Evolutionary conservation across 805 yeast species (phyloP).

Genomic region (Kregervanrija pseudodelftensis): DNA sequence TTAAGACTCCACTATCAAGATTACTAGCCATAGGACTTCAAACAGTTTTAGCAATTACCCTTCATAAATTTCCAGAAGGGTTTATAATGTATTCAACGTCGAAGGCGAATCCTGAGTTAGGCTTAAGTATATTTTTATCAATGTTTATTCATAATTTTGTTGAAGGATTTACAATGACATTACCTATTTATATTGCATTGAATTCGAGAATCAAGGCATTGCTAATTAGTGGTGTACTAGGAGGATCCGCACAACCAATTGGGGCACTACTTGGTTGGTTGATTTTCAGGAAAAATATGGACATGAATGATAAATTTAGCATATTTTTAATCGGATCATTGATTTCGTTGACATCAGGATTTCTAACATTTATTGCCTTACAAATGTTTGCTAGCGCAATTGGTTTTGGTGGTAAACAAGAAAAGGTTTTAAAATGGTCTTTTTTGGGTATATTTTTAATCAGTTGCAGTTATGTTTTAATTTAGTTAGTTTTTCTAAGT

Average conservation of each 20-base stretch:
- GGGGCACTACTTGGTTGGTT: constrained; percentile 73
- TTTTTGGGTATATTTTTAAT: constrained; percentile 54
- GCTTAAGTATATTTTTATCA: constrained; percentile 76
- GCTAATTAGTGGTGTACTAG: constrained; percentile 56
- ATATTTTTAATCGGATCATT: constrained; percentile 51
- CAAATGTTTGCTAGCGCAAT: constrained; percentile 84
- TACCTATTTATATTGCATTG: constrained; percentile 79
- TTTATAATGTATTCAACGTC: constrained; percentile 80
- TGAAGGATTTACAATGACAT: constrained; percentile 91
- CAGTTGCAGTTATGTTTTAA: constrained; percentile 36
- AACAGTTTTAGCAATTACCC: constrained; percentile 76
- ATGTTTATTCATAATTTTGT: constrained; percentile 84
- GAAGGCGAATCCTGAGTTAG: constrained; percentile 58
- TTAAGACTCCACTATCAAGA: constrained; percentile 68
- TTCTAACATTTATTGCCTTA: constrained; percentile 69
- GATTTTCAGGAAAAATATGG: constrained; percentile 33
- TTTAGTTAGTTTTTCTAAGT: constrained; percentile 15
- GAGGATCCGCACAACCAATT: constrained; percentile 80
- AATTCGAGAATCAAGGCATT: constrained; percentile 56
- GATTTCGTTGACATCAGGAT: constrained; percentile 75
- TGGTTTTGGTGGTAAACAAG: constrained; percentile 68
- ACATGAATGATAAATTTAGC: constrained; percentile 29
- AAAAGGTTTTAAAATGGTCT: constrained; percentile 51
- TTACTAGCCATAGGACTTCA: constrained; percentile 85
- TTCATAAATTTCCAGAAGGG: constrained; percentile 95